A percentile compares a stretch with the other conserved stretches of the same genome.
phyloP scores from a whole-genome alignment of 1,284 basidiomycete species.

The Pterulicium gracile region DNA sequence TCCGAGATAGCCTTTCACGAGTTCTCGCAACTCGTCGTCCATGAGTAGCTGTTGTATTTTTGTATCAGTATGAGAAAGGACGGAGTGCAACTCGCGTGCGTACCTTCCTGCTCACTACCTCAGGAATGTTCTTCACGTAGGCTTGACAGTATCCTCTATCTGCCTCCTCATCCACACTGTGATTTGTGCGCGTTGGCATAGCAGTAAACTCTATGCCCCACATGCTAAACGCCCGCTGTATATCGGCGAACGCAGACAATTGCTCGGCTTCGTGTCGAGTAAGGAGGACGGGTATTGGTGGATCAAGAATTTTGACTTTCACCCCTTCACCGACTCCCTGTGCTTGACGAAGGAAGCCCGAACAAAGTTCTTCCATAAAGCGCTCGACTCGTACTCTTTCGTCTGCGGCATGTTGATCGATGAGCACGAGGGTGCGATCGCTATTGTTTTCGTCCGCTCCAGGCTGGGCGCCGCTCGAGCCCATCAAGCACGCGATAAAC shows the following conservation, averaged over 20 bases:
- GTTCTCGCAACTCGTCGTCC: constrained; percentile 53
- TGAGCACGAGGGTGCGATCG: constrained; percentile 49
- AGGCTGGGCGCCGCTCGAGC: constrained; percentile 13
- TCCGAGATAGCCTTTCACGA: constrained; percentile 57
- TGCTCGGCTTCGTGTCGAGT: constrained; percentile 47
- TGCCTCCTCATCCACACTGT: constrained; percentile 12
- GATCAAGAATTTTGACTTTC: constrained; percentile 31
- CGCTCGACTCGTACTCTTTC: constrained; percentile 84
- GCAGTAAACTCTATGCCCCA: constrained; percentile 67
- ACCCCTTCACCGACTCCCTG: constrained; percentile 21
- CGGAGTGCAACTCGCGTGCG: too few relatives aligned
- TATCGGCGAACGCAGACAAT: constrained; percentile 29
- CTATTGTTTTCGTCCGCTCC: constrained; percentile 11
- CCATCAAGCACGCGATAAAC: constrained; percentile 68
- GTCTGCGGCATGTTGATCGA: constrained; percentile 96
- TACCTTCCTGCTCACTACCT: constrained; percentile 63
- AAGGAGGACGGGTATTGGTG: constrained; percentile 50
- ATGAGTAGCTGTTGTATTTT: constrained; percentile 42
- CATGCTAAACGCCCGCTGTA: constrained; percentile 39
- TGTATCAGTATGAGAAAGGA: too few relatives aligned
- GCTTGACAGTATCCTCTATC: constrained; percentile 42
- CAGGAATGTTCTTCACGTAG: constrained; percentile 45
- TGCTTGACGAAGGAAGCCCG: constrained; percentile 41
- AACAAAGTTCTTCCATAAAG: constrained; percentile 64
- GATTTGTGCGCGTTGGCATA: constrained; percentile 17